Conservation (phyloP, 352 stramenopile genomes). For the Pythium folliculosum region DNA sequence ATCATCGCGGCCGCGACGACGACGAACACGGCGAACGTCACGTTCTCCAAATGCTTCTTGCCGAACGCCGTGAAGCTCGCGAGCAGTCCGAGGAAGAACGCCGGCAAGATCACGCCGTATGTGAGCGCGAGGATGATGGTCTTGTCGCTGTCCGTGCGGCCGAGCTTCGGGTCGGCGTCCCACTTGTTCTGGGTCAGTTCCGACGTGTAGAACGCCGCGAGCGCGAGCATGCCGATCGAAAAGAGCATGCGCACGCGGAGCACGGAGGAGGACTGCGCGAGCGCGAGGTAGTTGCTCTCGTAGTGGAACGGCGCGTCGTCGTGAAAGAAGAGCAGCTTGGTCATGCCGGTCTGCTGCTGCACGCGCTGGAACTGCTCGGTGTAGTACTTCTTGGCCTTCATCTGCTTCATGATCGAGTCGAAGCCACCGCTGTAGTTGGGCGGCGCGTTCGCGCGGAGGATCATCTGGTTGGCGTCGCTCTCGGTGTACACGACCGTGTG, state of each 20-base stretch:
- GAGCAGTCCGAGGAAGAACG: slow-evolving; percentile 55
- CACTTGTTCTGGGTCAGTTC: slow-evolving; percentile 52
- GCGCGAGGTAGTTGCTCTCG: slow-evolving; percentile 61
- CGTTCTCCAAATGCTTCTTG: slow-evolving; percentile 57
- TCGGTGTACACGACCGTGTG: slow-evolving; percentile 44
- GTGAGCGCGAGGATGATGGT: slow-evolving; percentile 48
- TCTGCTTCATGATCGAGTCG: slow-evolving; percentile 78
- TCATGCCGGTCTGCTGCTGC: slow-evolving; percentile 77
- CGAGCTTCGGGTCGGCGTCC: slow-evolving; percentile 19
- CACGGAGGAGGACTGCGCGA: slow-evolving; percentile 52
- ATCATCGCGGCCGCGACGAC: slow-evolving; percentile 69
- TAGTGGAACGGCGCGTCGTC: slow-evolving; percentile 58
- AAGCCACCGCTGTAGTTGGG: slow-evolving; percentile 67
- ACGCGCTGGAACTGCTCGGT: slow-evolving; percentile 79
- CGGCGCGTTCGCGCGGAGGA: slow-evolving; percentile 64
- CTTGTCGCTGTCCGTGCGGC: slow-evolving; percentile 41
- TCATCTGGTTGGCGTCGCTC: slow-evolving; percentile 63
- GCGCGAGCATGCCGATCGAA: slow-evolving; percentile 51
- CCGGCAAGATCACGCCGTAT: slow-evolving; percentile 65
- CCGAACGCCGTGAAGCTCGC: slow-evolving; percentile 53
- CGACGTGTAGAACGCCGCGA: slow-evolving; percentile 58
- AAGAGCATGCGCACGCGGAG: slow-evolving; percentile 65
- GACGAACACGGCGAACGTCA: slow-evolving; percentile 62
- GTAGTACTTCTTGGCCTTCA: slow-evolving; percentile 79
- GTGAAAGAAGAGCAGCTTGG: slow-evolving; percentile 59